A percentile compares a stretch with the other conserved stretches of the same genome.
phyloP scores from a whole-genome alignment of 2,329 filamentous ascomycete species.

The Boeremia exigua region DNA sequence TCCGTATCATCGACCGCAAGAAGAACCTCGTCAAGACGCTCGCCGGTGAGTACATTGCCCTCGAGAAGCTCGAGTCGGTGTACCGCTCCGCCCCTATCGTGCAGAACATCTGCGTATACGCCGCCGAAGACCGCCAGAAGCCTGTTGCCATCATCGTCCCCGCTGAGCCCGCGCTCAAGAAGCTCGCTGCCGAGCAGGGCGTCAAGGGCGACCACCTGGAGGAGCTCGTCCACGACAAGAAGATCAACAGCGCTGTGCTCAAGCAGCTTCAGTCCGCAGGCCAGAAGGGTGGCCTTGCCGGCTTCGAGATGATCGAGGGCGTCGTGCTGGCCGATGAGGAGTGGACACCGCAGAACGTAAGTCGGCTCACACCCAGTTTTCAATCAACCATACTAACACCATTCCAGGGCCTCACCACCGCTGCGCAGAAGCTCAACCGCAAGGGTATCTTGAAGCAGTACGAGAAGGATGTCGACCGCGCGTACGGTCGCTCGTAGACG shows the following conservation, averaged over 20 bases:
- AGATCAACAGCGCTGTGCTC: conserved; percentile 68
- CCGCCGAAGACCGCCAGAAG: conserved; percentile 74
- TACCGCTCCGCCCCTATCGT: conserved; percentile 83
- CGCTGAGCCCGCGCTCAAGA: conserved; percentile 62
- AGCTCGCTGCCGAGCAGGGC: conserved; percentile 62
- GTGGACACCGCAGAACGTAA: conserved; percentile 85
- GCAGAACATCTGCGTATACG: conserved; percentile 86
- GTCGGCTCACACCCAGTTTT: conserved; percentile 44
- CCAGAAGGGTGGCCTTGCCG: conserved; percentile 68
- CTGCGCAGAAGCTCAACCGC: conserved; percentile 61
- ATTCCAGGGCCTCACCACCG: conserved; percentile 55
- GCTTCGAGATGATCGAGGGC: conserved; percentile 77
- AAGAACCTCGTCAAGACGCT: conserved; percentile 98
- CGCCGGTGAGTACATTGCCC: conserved; percentile 94
- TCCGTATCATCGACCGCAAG: conserved; percentile 91
- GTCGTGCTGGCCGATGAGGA: conserved; percentile 84
- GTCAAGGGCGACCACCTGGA: conserved; percentile 70
- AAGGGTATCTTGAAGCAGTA: conserved; percentile 58
- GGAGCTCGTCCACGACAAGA: conserved; percentile 70
- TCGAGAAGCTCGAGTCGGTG: conserved; percentile 92
- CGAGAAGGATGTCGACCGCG: conserved; percentile 57
- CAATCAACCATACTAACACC: background rate
- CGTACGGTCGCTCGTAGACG: conserved; percentile 45
- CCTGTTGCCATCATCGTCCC: conserved; percentile 82
- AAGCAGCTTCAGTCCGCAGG: conserved; percentile 73